These are phyloP conservation scores for Conringia planisiliqua DNA, from an alignment of 345 rosid species.

Conservation along the genomic window DNA sequence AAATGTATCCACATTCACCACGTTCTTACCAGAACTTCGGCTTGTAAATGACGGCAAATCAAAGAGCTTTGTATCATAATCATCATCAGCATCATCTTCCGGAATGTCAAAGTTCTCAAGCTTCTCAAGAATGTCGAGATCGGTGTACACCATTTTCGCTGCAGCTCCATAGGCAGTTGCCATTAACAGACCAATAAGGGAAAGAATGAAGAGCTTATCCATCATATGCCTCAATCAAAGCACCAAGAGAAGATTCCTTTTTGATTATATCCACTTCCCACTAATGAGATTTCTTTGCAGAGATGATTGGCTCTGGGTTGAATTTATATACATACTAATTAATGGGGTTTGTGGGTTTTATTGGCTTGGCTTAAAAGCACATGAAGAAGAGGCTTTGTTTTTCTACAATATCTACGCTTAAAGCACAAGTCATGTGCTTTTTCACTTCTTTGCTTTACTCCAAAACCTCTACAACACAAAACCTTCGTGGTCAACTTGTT, in stretches of 20 bases:
- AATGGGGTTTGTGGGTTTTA: constrained; percentile 45
- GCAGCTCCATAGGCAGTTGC: constrained; percentile 52
- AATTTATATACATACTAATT: constrained; percentile 62
- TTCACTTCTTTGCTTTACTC: constrained; percentile 87
- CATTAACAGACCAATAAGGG: constrained; percentile 52
- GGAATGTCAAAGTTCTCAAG: constrained; percentile 53
- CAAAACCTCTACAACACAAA: constrained; percentile 45
- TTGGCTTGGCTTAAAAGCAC: constrained; percentile 97
- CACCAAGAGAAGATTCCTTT: constrained; percentile 3
- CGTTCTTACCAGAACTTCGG: constrained; percentile 56
- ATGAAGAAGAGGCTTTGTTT: constrained; percentile 55
- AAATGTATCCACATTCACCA: constrained; percentile 91
- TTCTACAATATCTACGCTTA: constrained; percentile 72
- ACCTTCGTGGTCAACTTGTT: constrained; percentile 40
- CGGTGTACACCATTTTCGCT: constrained; percentile 41
- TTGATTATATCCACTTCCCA: constrained; percentile 21
- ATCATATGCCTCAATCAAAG: constrained; percentile 41
- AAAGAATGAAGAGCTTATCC: constrained; percentile 52
- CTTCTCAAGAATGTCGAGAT: constrained; percentile 45
- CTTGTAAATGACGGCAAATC: constrained; percentile 50
- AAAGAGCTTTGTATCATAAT: constrained; percentile 35
- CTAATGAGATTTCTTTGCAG: constrained; percentile 32
- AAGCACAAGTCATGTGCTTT: constrained; percentile 80
- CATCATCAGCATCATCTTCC: constrained; percentile 49
- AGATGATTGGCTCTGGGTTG: constrained; percentile 41